Percentiles rank a stretch among this genome's conserved stretches.
phyloP scores from a whole-genome alignment of 129 eudicot species.

The Lactuca saligna region DNA sequence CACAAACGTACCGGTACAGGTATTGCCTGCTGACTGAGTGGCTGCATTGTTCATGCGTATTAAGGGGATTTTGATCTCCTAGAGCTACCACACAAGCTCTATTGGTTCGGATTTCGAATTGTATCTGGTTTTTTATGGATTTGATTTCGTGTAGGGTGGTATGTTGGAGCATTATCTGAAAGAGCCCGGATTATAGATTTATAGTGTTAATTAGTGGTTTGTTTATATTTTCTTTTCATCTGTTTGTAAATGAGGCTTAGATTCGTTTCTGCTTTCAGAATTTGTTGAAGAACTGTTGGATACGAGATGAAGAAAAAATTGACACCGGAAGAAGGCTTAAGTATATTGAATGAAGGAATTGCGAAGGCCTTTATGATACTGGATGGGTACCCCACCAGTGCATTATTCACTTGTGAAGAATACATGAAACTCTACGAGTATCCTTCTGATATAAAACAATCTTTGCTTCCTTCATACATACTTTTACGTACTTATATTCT shows the following conservation, averaged over 20 bases:
- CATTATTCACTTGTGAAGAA: conserved; percentile 44
- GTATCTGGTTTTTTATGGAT: not conserved
- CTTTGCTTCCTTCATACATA: not conserved
- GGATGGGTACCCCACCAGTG: conserved; percentile 44
- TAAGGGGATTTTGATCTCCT: conserved; percentile 14
- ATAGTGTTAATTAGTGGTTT: not conserved
- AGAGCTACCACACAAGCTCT: not conserved
- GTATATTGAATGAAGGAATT: conserved; percentile 41
- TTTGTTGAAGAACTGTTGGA: conserved; percentile 12
- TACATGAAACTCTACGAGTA: conserved; percentile 55
- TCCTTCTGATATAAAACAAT: conserved; percentile 29
- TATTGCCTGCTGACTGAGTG: not conserved
- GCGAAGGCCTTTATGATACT: conserved; percentile 43
- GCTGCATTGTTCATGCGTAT: not conserved
- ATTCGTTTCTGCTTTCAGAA: conserved; percentile 1
- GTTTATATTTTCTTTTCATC: conserved; percentile 1
- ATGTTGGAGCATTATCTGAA: not conserved
- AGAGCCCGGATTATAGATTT: not conserved
- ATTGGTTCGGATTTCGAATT: not conserved
- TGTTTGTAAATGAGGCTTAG: conserved; percentile 13
- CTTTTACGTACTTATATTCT: not conserved
- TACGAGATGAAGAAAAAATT: conserved; percentile 30
- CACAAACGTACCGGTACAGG: not conserved
- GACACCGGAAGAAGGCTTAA: conserved; percentile 39
- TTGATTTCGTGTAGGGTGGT: not conserved